A percentile compares a stretch with the other conserved stretches of the same genome.
Evolutionary conservation across 2,329 filamentous ascomycete genomes (phyloP).

Genomic region (Pseudonectria buxi): DNA sequence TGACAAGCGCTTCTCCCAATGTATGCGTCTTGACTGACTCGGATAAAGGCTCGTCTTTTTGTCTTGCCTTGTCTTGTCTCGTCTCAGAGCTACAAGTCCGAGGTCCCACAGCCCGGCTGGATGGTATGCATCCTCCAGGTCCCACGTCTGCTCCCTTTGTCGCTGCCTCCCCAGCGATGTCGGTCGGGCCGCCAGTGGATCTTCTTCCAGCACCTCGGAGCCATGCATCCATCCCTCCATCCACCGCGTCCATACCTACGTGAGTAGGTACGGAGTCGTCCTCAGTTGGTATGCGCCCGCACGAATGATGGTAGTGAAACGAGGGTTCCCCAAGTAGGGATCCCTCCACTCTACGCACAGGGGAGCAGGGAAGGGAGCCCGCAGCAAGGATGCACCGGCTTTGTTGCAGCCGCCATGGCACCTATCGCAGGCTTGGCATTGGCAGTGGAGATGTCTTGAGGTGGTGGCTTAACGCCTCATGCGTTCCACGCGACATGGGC

Average conservation of each 20-base stretch:
- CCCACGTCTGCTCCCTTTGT: background rate
- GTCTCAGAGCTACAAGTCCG: too few relatives aligned
- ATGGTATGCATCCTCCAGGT: conserved; percentile 4
- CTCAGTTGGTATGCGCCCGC: too few relatives aligned
- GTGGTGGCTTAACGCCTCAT: conserved; percentile 17
- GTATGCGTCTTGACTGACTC: too few relatives aligned
- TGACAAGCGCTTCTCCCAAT: too few relatives aligned
- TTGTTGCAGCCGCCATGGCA: conserved; percentile 4
- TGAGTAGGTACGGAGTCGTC: too few relatives aligned
- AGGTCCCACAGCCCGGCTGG: too few relatives aligned
- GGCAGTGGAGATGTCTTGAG: conserved; percentile 13
- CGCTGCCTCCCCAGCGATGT: conserved; percentile 8
- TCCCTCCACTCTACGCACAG: too few relatives aligned
- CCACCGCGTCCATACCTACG: conserved; percentile 9
- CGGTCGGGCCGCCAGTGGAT: conserved; percentile 8
- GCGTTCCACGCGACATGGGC: conserved; percentile 13
- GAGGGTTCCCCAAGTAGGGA: too few relatives aligned
- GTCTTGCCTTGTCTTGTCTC: too few relatives aligned
- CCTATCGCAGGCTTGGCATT: conserved; percentile 1
- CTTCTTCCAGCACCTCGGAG: conserved; percentile 4
- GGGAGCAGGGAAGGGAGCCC: too few relatives aligned
- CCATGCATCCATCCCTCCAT: conserved; percentile 4
- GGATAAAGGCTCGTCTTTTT: too few relatives aligned
- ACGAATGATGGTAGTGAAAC: too few relatives aligned
- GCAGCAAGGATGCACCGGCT: conserved; percentile 15